Percentiles rank a stretch among this genome's conserved stretches.
Conservation (phyloP, 345 rosid genomes). For the Hibiscus tridactylites region DNA sequence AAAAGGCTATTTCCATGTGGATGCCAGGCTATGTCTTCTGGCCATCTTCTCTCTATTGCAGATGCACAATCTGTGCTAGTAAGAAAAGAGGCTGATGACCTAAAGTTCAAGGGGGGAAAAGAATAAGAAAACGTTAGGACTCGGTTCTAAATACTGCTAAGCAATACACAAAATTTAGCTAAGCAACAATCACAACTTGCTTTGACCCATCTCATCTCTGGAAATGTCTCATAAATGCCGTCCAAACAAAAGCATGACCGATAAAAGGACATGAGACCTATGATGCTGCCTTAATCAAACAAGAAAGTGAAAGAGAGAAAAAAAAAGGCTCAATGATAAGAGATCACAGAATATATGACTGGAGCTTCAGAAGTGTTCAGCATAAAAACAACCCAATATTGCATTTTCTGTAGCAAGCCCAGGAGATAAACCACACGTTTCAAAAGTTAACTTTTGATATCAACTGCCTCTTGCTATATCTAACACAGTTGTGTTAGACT, state of each 20-base stretch:
- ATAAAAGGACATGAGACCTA: not conserved
- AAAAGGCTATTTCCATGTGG: conserved; percentile 69
- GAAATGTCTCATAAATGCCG: not conserved
- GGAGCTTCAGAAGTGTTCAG: not conserved
- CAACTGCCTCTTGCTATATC: not conserved
- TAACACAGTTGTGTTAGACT: not conserved
- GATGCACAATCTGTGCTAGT: conserved; percentile 59
- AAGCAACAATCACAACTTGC: not conserved
- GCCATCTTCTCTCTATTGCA: conserved; percentile 74
- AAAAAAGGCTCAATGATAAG: not conserved
- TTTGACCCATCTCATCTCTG: not conserved
- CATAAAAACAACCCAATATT: not conserved
- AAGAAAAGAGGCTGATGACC: conserved; percentile 70
- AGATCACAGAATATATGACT: not conserved
- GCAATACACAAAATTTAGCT: not conserved
- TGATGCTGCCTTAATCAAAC: not conserved
- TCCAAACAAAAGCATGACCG: not conserved
- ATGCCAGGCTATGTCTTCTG: conserved; percentile 93
- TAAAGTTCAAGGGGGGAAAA: conserved; percentile 22
- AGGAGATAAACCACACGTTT: not conserved
- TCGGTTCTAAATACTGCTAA: not conserved
- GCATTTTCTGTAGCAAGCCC: not conserved
- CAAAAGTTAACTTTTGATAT: conserved; percentile 4
- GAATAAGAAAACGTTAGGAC: not conserved
- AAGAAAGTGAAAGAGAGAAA: not conserved